A percentile compares a stretch with the other conserved stretches of the same genome.
Evolutionary conservation across 2,329 filamentous ascomycete species (phyloP).

Genomic region (Aureobasidium sp.): DNA sequence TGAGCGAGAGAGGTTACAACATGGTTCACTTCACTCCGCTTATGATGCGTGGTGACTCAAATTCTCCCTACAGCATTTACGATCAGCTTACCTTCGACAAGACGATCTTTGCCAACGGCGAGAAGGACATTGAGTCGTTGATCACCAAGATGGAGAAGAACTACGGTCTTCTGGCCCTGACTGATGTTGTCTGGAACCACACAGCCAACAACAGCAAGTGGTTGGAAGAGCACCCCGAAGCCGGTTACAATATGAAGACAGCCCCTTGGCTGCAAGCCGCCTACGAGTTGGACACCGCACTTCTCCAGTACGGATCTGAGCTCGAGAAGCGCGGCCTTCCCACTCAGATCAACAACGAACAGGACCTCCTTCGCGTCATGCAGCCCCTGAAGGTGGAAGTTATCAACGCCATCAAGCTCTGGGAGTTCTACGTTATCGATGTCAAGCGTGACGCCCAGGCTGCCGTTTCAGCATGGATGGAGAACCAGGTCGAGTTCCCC

Average conservation of each 20-base stretch:
- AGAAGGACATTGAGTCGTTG: conserved; percentile 69
- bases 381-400: conserved; percentile 73
- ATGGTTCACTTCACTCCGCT: conserved; percentile 98
- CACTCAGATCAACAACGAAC: conserved; percentile 57
- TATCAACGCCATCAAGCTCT: conserved; percentile 67
- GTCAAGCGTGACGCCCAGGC: conserved; percentile 63
- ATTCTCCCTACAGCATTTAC: conserved; percentile 95
- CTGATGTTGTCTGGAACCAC: conserved; percentile 97
- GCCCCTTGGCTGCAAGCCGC: conserved; percentile 63
- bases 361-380: conserved; percentile 75
- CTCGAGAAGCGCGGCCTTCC: conserved; percentile 64
- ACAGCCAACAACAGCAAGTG: conserved; percentile 93
- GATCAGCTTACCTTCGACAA: conserved; percentile 86
- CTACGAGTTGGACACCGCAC: conserved; percentile 66
- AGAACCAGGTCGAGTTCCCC: conserved; percentile 48
- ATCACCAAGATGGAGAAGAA: conserved; percentile 75
- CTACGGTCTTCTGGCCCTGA: conserved; percentile 76
- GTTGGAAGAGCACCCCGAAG: conserved; percentile 89
- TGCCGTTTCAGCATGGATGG: conserved; percentile 62
- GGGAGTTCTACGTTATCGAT: conserved; percentile 88
- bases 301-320: conserved; percentile 56
- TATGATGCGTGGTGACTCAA: conserved; percentile 78
- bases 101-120: conserved; percentile 71
- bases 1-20: conserved; percentile 89
- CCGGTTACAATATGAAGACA: conserved; percentile 87